Evolutionary conservation across 768 basidiomycete species (phyloP).

Genomic region (Russula compacta): DNA sequence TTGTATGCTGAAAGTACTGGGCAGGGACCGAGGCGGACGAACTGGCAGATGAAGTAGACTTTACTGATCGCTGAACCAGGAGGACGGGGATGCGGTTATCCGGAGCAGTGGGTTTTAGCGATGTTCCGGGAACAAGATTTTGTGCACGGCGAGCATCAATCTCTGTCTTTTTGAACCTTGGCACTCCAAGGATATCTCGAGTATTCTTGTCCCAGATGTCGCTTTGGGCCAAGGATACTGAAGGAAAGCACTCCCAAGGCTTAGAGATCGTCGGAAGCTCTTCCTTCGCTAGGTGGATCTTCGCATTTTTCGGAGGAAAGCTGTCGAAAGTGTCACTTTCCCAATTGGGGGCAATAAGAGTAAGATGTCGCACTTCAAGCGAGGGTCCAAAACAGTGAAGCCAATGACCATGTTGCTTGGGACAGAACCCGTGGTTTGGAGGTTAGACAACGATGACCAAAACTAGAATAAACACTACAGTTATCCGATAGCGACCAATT

Average conservation of each 20-base stretch:
- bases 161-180: slow-evolving; percentile 73
- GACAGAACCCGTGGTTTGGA: slow-evolving; percentile 58
- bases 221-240: slow-evolving; percentile 48
- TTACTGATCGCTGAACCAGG: slow-evolving; percentile 71
- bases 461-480: slow-evolving; percentile 35
- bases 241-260: slow-evolving; percentile 42
- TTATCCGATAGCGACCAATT: background rate
- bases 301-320: slow-evolving; percentile 77
- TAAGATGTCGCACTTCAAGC: slow-evolving; percentile 53
- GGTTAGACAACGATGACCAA: slow-evolving; percentile 51
- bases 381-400: slow-evolving; percentile 75
- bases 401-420: slow-evolving; percentile 73
- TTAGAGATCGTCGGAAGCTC: slow-evolving; percentile 23
- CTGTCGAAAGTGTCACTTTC: slow-evolving; percentile 31
- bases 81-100: slow-evolving; percentile 82
- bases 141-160: slow-evolving; percentile 76
- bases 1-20: slow-evolving; percentile 3
- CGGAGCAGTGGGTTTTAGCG: slow-evolving; percentile 52
- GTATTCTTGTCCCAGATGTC: slow-evolving; percentile 63
- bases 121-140: slow-evolving; percentile 72
- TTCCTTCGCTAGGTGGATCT: slow-evolving; percentile 28
- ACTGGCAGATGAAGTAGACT: slow-evolving; percentile 25
- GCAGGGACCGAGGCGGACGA: slow-evolving; percentile 17
- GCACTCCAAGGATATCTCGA: slow-evolving; percentile 45
- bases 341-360: background rate